Percentiles rank a stretch among this genome's conserved stretches.
These are phyloP conservation scores for Coemansia sp. DNA, from an alignment of 192 early-diverging fungal species.

Conservation along the genomic window DNA sequence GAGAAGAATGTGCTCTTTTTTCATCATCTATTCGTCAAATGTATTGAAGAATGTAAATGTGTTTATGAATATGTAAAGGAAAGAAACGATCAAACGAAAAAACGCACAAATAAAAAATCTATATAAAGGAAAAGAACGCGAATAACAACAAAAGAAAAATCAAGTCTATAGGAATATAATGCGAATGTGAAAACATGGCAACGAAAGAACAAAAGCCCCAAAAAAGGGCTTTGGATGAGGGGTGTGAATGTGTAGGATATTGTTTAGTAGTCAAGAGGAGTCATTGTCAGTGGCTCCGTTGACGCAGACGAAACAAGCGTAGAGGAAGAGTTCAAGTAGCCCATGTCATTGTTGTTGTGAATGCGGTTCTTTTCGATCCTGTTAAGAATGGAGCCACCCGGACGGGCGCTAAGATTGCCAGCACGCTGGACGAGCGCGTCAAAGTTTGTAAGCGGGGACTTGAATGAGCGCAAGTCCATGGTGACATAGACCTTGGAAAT, in stretches of 20 bases:
- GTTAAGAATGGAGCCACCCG: conserved; percentile 44
- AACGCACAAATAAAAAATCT: not conserved
- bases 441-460: conserved; percentile 50
- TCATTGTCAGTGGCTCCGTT: conserved; percentile 21
- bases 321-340: conserved; percentile 31
- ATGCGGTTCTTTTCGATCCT: conserved; percentile 35
- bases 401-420: conserved; percentile 25
- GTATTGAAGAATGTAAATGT: not conserved
- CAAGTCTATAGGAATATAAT: conserved; percentile 8
- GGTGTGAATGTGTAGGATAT: not conserved
- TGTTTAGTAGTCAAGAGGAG: conserved; percentile 16
- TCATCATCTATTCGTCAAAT: no score
- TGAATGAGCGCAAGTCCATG: conserved; percentile 52
- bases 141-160: not conserved
- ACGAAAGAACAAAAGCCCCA: conserved; percentile 2
- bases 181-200: not conserved
- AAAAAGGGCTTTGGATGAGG: not conserved
- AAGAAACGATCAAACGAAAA: not conserved
- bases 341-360: not conserved
- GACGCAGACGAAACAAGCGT: conserved; percentile 28
- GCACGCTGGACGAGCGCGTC: conserved; percentile 50
- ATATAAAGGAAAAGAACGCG: not conserved
- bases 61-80: not conserved
- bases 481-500: conserved; percentile 51
- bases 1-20: no score